These are phyloP conservation scores for Colletotrichum euphorbiae DNA, from an alignment of 2,329 filamentous ascomycete genomes.

Conservation along the genomic window DNA sequence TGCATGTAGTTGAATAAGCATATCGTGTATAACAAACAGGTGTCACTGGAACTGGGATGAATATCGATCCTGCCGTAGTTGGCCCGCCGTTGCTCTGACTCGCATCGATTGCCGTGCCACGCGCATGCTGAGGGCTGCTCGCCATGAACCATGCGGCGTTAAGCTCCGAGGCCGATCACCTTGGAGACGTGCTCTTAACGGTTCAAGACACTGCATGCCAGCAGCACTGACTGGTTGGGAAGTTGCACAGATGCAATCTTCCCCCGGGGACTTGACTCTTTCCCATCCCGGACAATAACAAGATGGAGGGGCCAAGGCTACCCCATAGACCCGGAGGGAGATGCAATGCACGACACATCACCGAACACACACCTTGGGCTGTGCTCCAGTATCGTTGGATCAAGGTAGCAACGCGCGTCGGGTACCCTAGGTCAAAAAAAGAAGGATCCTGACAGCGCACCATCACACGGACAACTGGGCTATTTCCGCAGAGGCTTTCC, in stretches of 20 bases:
- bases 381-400: neutral
- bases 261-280: conserved; percentile 15
- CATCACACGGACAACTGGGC: conserved; percentile 31
- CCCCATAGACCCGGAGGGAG: conserved; percentile 27
- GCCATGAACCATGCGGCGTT: conserved; percentile 24
- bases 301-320: conserved; percentile 18
- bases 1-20: conserved; percentile 9
- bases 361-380: conserved; percentile 1
- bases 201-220: conserved; percentile 13
- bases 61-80: conserved; percentile 15
- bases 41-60: neutral
- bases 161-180: conserved; percentile 30
- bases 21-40: conserved; percentile 18
- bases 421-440: neutral
- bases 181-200: conserved; percentile 28
- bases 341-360: conserved; percentile 26
- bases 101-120: conserved; percentile 28
- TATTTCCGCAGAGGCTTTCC: conserved; percentile 7
- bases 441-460: conserved; percentile 28
- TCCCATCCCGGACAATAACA: neutral
- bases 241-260: conserved; percentile 18
- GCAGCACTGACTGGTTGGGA: conserved; percentile 28
- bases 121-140: neutral
- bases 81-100: conserved; percentile 37
- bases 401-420: conserved; percentile 46